phyloP scores from a whole-genome alignment of 257 asterid genomes.

The Paraleonurus japonicus region DNA sequence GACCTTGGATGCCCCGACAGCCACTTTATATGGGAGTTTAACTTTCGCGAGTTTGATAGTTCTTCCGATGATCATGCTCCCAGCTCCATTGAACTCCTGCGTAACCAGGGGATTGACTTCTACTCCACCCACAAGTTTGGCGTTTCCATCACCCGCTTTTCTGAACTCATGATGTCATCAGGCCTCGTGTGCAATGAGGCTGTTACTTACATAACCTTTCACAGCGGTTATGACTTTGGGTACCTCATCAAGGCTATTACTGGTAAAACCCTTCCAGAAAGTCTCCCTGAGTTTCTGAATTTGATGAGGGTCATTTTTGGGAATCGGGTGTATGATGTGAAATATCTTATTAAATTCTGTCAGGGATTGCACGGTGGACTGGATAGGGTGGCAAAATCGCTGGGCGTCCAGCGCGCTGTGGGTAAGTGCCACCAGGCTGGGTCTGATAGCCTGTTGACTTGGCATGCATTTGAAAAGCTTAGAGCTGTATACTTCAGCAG shows the following conservation, averaged over 20 bases:
- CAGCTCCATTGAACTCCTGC: slow-evolving; percentile 47
- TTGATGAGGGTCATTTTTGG: slow-evolving; percentile 45
- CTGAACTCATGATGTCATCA: slow-evolving; percentile 55
- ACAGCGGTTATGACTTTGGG: slow-evolving; percentile 64
- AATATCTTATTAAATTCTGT: slow-evolving; percentile 55
- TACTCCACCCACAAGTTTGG: slow-evolving; percentile 31
- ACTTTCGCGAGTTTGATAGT: slow-evolving; percentile 47
- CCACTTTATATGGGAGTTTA: slow-evolving; percentile 54
- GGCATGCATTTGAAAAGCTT: slow-evolving; percentile 55
- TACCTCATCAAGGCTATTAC: slow-evolving; percentile 58
- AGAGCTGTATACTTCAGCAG: slow-evolving; percentile 48
- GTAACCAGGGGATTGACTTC: slow-evolving; percentile 48
- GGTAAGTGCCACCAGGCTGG: slow-evolving; percentile 68
- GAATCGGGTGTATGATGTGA: slow-evolving; percentile 49
- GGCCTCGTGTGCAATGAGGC: slow-evolving; percentile 51
- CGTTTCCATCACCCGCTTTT: slow-evolving; percentile 31
- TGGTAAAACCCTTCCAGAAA: slow-evolving; percentile 43
- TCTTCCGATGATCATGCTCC: slow-evolving; percentile 44
- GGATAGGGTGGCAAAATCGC: slow-evolving; percentile 45
- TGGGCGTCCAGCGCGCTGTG: slow-evolving; percentile 39
- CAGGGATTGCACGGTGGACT: slow-evolving; percentile 51
- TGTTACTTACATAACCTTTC: slow-evolving; percentile 54
- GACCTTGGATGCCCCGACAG: slow-evolving; percentile 32
- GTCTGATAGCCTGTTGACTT: slow-evolving; percentile 62
- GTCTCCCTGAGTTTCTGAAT: slow-evolving; percentile 40